Percentiles rank a stretch among this genome's conserved stretches.
Conservation (phyloP, 352 stramenopile genomes). For the Pythium diclinum region DNA sequence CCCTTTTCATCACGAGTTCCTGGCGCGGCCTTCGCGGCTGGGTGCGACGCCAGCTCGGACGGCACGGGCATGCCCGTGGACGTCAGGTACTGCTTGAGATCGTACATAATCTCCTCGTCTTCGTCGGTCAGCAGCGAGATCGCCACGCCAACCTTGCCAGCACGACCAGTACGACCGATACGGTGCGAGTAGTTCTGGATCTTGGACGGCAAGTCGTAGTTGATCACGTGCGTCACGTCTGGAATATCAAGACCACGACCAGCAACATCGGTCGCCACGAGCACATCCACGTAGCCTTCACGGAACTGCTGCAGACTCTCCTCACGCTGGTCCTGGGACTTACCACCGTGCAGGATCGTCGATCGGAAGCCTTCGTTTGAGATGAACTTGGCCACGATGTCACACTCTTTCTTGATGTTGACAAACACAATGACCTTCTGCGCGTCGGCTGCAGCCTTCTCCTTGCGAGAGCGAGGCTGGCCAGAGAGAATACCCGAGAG, state of each 20-base stretch:
- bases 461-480: conserved; percentile 61
- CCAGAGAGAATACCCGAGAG: conserved; percentile 83
- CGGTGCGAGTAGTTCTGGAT: conserved; percentile 99
- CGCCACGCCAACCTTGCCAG: conserved; percentile 95
- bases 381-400: conserved; percentile 93
- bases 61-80: conserved; percentile 94
- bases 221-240: conserved; percentile 98
- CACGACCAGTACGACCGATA: conserved; percentile 97
- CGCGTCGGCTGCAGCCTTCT: conserved; percentile 60
- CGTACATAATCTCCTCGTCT: conserved; percentile 96
- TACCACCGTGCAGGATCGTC: conserved; percentile 96
- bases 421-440: conserved; percentile 99
- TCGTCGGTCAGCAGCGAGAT: conserved; percentile 98
- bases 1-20: conserved; percentile 82
- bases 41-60: conserved; percentile 91
- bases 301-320: conserved; percentile 90
- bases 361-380: conserved; percentile 87
- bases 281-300: conserved; percentile 83
- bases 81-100: conserved; percentile 96
- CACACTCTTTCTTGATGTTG: conserved; percentile 98
- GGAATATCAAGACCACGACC: conserved; percentile 98
- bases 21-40: conserved; percentile 86
- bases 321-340: conserved; percentile 95
- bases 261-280: conserved; percentile 94
- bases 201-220: conserved; percentile 97